phyloP scores from a whole-genome alignment of 2,329 filamentous ascomycete genomes.

The Colletotrichum lindemuthianum region DNA sequence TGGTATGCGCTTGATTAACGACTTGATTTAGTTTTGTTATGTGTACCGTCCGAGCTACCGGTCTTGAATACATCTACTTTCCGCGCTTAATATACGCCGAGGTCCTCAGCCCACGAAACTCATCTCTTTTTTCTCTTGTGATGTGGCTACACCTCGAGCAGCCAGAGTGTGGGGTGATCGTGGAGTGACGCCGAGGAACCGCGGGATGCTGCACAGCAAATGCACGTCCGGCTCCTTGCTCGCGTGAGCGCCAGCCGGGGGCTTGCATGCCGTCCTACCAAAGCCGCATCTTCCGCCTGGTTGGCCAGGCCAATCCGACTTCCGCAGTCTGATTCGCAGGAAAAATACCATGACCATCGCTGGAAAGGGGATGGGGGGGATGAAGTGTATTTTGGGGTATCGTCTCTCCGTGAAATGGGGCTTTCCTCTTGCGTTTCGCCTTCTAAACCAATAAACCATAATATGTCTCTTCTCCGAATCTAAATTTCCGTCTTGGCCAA shows the following conservation, averaged over 20 bases:
- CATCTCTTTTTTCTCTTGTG: slow-evolving; percentile 3
- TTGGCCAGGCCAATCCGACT: neutral
- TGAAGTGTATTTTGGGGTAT: slow-evolving; percentile 38
- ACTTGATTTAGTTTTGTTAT: too few species aligned
- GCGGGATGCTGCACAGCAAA: neutral
- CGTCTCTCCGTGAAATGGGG: slow-evolving; percentile 33
- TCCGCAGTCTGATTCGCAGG: neutral
- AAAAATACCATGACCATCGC: neutral
- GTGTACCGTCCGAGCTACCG: too few species aligned
- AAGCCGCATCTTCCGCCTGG: neutral
- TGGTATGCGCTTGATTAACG: neutral
- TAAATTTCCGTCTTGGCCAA: slow-evolving; percentile 76
- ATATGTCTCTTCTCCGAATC: slow-evolving; percentile 25
- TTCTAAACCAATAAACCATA: slow-evolving; percentile 35
- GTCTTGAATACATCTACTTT: neutral
- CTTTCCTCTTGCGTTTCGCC: slow-evolving; percentile 35
- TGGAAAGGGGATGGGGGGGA: neutral
- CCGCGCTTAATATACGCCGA: slow-evolving; percentile 10
- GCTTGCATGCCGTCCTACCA: slow-evolving; percentile 1
- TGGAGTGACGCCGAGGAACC: slow-evolving; percentile 20
- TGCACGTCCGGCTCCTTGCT: neutral
- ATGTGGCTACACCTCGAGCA: neutral
- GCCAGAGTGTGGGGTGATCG: slow-evolving; percentile 27
- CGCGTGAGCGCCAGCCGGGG: neutral
- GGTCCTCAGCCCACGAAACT: slow-evolving; percentile 14